Evolutionary conservation across 2,329 filamentous ascomycete genomes (phyloP).

Genomic region (Epichloe elymi): DNA sequence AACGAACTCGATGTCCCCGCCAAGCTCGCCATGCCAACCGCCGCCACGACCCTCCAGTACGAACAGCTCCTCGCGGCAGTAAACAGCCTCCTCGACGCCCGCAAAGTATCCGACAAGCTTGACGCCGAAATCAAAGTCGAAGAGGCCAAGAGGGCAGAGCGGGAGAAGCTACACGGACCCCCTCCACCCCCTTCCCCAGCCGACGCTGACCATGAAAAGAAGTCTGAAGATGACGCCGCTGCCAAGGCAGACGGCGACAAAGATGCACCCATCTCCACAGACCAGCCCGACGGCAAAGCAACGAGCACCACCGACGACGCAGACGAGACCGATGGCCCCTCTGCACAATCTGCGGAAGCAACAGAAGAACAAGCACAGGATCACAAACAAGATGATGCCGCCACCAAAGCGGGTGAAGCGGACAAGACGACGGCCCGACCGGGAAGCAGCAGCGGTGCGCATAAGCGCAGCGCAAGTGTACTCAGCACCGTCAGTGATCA

Average conservation of each 20-base stretch:
- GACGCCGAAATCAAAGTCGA: conserved; percentile 55
- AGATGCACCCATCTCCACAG: conserved; percentile 4
- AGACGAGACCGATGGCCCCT: conserved; percentile 3
- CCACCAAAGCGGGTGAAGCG: conserved; percentile 7
- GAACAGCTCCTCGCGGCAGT: conserved; percentile 59
- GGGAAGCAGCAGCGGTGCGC: conserved; percentile 29
- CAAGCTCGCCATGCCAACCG: conserved; percentile 61
- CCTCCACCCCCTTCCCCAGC: background rate
- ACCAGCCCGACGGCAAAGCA: conserved; percentile 11
- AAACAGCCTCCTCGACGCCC: conserved; percentile 54
- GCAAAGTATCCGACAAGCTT: conserved; percentile 64
- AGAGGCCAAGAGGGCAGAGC: conserved; percentile 41
- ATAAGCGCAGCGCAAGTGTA: conserved; percentile 76
- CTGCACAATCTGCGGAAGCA: conserved; percentile 6
- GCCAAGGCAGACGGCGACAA: conserved; percentile 8
- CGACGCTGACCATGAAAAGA: background rate
- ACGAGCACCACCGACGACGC: conserved; percentile 4
- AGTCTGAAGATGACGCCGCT: background rate
- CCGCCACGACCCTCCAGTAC: conserved; percentile 56
- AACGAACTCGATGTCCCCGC: conserved; percentile 58
- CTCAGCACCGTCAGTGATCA: conserved; percentile 57
- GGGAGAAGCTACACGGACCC: conserved; percentile 24
- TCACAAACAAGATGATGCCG: background rate
- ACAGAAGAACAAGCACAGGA: conserved; percentile 3
- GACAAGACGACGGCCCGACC: conserved; percentile 20